Base-by-base conservation (phyloP, 805 yeast genomes). In the Isabelozyma pseudorhagii region DNA sequence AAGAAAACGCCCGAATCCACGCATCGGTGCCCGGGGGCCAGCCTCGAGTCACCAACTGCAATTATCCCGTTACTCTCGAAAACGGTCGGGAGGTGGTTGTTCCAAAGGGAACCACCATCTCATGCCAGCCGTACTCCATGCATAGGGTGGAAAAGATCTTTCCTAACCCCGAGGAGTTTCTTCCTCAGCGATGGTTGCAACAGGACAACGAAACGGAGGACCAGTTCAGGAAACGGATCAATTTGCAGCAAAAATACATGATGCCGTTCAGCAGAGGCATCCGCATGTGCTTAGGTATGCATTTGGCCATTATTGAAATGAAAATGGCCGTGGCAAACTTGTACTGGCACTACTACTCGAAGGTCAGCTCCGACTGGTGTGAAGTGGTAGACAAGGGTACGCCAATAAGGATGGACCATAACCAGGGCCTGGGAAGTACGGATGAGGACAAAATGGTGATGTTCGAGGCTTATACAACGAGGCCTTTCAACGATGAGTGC, bases 11-110 rank as follows among this genome's bases (percentile, higher is more conserved):
- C 17, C 69, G 92, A 40, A 68, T 84, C 0, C 87, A 85, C 62
- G 73, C 89, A 3, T 84, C 90, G 0, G 85, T 85, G 52, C 91
- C 91, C 1, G 91, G 90, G 3, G 77, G 83, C 42, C 90, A 85
- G 61, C 90, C 90, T 2, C 61, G 92, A 34, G 59, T 69, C 8
- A 67, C 75, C 8, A 78, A 75, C 43, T 50, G 56, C 43, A 50
- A 58, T 11, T 71, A 69, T 46, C 46, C 47, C 1, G 59, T 68
- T 3, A 44, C 40, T 2, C 62, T 66, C 55, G 55, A 61, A 14
- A 66, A 67, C 4, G 60, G 45, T 49, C 59, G 21, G 64, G 58
- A 56, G 25, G 56, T 44, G 1, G 44, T 44, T 4, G 55, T 84
- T 13, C 88, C 89, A 0, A 65, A 54, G 14, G 83, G 83, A 0